Percentiles rank a stretch among this genome's conserved stretches.
Evolutionary conservation across 1,139 yeast species (phyloP).

Genomic region (Yamadazyma diddensiae): DNA sequence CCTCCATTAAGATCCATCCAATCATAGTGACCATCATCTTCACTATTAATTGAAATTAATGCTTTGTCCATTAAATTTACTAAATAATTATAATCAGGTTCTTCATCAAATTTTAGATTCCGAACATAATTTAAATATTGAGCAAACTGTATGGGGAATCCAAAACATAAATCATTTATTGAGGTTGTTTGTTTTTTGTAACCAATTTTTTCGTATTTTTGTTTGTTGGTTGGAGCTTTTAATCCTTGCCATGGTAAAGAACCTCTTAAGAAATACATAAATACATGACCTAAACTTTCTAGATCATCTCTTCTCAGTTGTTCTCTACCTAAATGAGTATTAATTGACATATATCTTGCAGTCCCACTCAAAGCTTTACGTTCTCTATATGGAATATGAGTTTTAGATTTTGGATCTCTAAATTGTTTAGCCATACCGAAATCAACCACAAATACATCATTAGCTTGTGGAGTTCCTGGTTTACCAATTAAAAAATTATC

Average conservation of each 20-base stretch:
- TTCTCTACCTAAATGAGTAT: constrained; percentile 63
- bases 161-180: constrained; percentile 64
- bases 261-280: constrained; percentile 61
- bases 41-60: constrained; percentile 23
- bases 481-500: constrained; percentile 73
- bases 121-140: constrained; percentile 72
- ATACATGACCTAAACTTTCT: constrained; percentile 63
- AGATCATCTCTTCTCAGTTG: constrained; percentile 64
- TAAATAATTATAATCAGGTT: constrained; percentile 65
- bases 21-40: constrained; percentile 69
- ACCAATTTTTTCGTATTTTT: constrained; percentile 79
- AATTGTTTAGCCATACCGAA: constrained; percentile 70
- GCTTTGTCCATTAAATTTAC: constrained; percentile 43
- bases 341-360: constrained; percentile 64
- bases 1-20: constrained; percentile 85
- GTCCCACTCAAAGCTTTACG: constrained; percentile 64
- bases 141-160: constrained; percentile 74
- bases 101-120: constrained; percentile 69
- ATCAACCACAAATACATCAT: constrained; percentile 47
- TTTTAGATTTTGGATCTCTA: constrained; percentile 57
- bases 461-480: constrained; percentile 62
- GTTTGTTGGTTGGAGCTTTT: constrained; percentile 79
- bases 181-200: constrained; percentile 73
- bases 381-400: constrained; percentile 62
- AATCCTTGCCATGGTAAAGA: constrained; percentile 56